Evolutionary conservation across 1,139 yeast genomes (phyloP).

Genomic region (Sugiyamaella pinicola): DNA sequence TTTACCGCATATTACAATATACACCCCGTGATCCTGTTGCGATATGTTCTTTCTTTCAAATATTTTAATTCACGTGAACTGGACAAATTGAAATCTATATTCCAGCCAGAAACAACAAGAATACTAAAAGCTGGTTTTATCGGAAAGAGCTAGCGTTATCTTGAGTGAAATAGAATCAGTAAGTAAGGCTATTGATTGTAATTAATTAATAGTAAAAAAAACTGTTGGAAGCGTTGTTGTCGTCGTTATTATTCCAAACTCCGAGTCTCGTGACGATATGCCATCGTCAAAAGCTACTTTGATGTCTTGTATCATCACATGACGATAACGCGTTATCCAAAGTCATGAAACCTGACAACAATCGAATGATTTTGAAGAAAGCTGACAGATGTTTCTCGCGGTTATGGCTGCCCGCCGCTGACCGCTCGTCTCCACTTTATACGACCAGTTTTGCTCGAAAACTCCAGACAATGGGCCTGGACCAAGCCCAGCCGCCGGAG

Average conservation of each 20-base stretch:
- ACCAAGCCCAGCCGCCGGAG: no score
- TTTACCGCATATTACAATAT: neutral
- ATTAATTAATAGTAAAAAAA: neutral
- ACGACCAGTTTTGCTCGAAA: neutral
- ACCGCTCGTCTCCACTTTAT: no score
- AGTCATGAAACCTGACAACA: neutral
- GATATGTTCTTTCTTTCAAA: neutral
- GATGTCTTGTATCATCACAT: slow-evolving; percentile 14
- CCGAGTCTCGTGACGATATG: slow-evolving; percentile 14
- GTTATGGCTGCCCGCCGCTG: neutral
- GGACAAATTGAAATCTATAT: neutral
- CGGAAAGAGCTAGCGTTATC: no score
- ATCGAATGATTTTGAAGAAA: no score
- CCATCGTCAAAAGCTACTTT: neutral
- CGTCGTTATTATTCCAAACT: neutral
- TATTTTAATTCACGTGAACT: slow-evolving; percentile 7
- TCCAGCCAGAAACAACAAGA: neutral
- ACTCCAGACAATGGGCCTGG: no score
- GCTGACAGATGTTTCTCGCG: no score
- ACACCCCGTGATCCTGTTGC: slow-evolving; percentile 8
- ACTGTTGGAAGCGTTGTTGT: neutral
- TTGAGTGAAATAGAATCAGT: neutral
- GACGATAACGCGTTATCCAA: slow-evolving; percentile 12
- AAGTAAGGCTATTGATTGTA: neutral
- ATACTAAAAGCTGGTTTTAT: neutral